Percentiles rank a stretch among this genome's conserved stretches.
Conservation (phyloP, 306 rosid genomes). For the Astragalus membranaceus region DNA sequence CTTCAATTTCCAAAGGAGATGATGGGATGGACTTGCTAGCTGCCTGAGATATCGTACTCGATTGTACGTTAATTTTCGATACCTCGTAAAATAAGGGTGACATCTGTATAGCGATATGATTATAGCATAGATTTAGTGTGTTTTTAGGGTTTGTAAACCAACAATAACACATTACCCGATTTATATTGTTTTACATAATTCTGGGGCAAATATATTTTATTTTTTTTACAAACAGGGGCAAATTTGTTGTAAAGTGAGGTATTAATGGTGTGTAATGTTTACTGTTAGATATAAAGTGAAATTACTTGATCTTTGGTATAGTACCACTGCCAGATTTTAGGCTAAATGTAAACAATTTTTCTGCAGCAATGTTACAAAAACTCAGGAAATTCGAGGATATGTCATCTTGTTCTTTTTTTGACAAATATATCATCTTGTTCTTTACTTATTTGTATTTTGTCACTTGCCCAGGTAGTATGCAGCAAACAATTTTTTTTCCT, state of each 20-base stretch:
- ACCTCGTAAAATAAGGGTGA: conserved; percentile 25
- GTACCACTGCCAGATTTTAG: not conserved
- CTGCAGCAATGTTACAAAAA: not conserved
- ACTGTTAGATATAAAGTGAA: not conserved
- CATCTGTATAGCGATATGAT: conserved; percentile 40
- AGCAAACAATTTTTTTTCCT: no score
- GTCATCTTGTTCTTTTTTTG: not conserved
- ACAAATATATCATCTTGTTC: no score
- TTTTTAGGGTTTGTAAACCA: conserved; percentile 28
- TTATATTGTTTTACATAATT: conserved; percentile 10
- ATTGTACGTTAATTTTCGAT: conserved; percentile 14
- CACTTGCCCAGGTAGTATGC: no score
- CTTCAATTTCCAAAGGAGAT: conserved; percentile 98
- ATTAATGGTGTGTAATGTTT: conserved; percentile 3
- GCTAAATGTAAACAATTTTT: not conserved
- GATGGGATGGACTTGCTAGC: conserved; percentile 22
- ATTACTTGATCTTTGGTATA: not conserved
- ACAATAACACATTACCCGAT: conserved; percentile 16
- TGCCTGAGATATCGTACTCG: not conserved
- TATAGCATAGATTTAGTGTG: conserved; percentile 26
- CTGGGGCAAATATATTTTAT: not conserved
- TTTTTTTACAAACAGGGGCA: not conserved
- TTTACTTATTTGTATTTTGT: no score
- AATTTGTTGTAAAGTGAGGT: conserved; percentile 23
- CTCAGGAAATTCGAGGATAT: not conserved